These are phyloP conservation scores for Stevia rebaudiana DNA, from an alignment of 140 eudicot species.

Conservation along the genomic window DNA sequence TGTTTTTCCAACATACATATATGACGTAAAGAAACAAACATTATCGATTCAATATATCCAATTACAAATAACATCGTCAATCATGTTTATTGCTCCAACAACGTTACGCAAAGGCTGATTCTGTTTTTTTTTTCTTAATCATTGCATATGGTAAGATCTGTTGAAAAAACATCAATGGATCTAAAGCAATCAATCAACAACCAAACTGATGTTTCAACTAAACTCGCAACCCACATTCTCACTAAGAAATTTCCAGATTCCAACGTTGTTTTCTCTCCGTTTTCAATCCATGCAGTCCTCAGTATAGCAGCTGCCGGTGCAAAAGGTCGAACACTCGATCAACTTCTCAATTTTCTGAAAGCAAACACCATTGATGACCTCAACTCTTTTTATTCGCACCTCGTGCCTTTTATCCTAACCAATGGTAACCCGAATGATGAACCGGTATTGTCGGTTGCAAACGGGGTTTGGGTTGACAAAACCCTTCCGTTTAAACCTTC, in stretches of 20 bases:
- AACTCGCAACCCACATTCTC: conserved; percentile 44
- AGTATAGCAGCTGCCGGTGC: conserved; percentile 64
- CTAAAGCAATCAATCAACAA: conserved; percentile 32
- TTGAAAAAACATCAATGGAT: conserved; percentile 39
- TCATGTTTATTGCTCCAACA: too few relatives aligned
- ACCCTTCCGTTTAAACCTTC: conserved; percentile 38
- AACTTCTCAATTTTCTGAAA: conserved; percentile 54
- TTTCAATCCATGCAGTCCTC: conserved; percentile 52
- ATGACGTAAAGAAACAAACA: too few relatives aligned
- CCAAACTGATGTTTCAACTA: conserved; percentile 55
- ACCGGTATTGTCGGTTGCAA: conserved; percentile 48
- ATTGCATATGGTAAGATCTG: too few relatives aligned
- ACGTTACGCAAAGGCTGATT: too few relatives aligned
- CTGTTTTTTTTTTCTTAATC: neutral
- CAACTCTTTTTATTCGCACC: conserved; percentile 45
- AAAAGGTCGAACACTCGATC: conserved; percentile 46
- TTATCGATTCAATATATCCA: too few relatives aligned
- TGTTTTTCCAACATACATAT: too few relatives aligned
- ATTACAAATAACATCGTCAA: too few relatives aligned
- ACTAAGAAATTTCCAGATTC: conserved; percentile 21
- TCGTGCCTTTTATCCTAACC: conserved; percentile 38
- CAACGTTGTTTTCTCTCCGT: conserved; percentile 69
- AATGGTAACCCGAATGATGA: conserved; percentile 56
- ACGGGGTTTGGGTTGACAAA: conserved; percentile 66
- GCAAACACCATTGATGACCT: conserved; percentile 44